Base-by-base conservation (phyloP, 257 asterid genomes). In the Fraxinus anomala region DNA sequence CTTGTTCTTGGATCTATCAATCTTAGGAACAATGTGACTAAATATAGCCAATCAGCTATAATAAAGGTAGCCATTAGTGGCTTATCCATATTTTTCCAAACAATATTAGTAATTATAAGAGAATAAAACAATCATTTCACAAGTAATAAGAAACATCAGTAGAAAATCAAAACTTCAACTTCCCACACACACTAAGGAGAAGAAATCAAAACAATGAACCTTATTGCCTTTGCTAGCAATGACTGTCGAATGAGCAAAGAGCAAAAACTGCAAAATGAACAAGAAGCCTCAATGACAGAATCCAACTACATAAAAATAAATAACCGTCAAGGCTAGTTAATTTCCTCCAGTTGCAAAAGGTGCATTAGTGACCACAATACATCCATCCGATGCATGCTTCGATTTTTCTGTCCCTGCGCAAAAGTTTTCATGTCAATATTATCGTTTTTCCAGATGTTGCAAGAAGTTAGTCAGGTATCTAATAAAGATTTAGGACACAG, bases 311-410 rank as follows among this genome's bases (percentile, higher is more conserved):
- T 17, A 16, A 33, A 33, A 33, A 33, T 33, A 33, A 49, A 49
- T 17, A 23, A 7, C 31, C 3, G 14, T 61, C 31, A 23, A 54
- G 34, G 61, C 47, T 73, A 83, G 76, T 40, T 75, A 51, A 81
- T 74, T 34, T 79, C 76, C 78, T 89, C 82, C 12, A 96, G 90
- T 69, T 92, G 98, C 86, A 93, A 80, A 73, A 92, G 86, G 87
- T 95, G 98, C 97, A 95, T 88, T 59, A 95, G 83, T 28, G 97
- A 89, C 98, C 98, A 95, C 65, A 95, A 74, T 31, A 95, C 85
- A 83, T 95, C 99, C 99, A 93, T 90, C 73, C 99, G 89, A 74
- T 93, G 99, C 91, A 93, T 75, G 88, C 88, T 89, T 85, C 89
- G 80, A 74, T 86, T 92, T 80, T 87, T 89, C 85, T 92, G 90